Conservation (phyloP, 163 green algal genomes). For the Prototheca cutis region DNA sequence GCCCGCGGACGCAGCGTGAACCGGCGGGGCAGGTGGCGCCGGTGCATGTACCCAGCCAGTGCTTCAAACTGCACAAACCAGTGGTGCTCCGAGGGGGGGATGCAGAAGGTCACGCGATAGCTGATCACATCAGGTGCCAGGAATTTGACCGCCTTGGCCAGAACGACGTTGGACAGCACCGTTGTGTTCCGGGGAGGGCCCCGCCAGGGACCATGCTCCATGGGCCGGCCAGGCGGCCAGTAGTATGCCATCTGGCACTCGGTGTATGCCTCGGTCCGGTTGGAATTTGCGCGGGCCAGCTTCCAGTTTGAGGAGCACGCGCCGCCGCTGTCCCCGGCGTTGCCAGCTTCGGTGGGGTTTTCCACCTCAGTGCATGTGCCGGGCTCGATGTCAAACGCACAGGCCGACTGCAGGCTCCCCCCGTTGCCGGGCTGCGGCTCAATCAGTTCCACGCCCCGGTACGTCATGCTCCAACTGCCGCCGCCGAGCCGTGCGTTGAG, state of each 20-base stretch:
- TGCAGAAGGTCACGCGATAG: slow-evolving; percentile 1
- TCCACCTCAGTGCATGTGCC: background rate
- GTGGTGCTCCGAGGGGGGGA: background rate
- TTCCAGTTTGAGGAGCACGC: background rate
- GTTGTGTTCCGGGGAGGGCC: background rate
- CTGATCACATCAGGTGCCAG: background rate
- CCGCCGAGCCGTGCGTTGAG: slow-evolving; percentile 1
- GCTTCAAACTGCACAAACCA: slow-evolving; percentile 5
- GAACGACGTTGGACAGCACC: background rate
- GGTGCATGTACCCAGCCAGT: slow-evolving; percentile 1
- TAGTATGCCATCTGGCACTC: slow-evolving; percentile 2
- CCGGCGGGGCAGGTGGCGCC: background rate
- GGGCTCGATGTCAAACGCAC: background rate
- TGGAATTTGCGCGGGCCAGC: background rate
- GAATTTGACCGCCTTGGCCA: slow-evolving; percentile 1
- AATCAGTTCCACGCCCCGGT: background rate
- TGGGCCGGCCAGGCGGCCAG: slow-evolving; percentile 1
- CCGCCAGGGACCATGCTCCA: background rate
- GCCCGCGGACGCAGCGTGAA: background rate
- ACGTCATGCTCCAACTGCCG: slow-evolving; percentile 1
- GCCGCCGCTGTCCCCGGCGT: slow-evolving; percentile 1
- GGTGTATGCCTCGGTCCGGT: background rate
- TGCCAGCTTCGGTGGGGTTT: slow-evolving; percentile 3
- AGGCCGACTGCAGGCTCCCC: slow-evolving; percentile 1
- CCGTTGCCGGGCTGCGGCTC: slow-evolving; percentile 1